phyloP scores from a whole-genome alignment of 192 early-diverging fungal species.

The Coemansia sp. region DNA sequence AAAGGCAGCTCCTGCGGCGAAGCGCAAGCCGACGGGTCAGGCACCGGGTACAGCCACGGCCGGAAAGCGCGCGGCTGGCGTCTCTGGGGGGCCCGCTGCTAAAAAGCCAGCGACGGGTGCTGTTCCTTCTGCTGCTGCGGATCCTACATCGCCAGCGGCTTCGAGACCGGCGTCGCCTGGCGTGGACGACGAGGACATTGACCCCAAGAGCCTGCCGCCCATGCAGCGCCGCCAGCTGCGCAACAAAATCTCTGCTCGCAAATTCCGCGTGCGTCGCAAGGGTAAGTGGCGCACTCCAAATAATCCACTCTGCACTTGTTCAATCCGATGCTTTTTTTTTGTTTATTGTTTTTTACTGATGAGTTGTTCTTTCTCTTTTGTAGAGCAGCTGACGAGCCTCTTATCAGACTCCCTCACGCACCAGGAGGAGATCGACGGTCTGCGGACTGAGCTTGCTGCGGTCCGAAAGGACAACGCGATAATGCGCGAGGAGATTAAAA shows the following conservation, averaged over 20 bases:
- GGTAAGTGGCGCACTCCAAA: constrained; percentile 39
- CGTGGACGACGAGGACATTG: constrained; percentile 47
- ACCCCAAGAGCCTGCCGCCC: constrained; percentile 67
- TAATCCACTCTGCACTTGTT: background rate
- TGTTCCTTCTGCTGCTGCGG: constrained; percentile 16
- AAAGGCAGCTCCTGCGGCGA: background rate
- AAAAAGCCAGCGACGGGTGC: constrained; percentile 9
- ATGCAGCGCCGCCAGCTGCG: constrained; percentile 82
- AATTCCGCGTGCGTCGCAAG: constrained; percentile 84
- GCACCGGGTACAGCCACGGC: background rate
- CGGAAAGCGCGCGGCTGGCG: no score
- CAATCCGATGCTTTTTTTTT: background rate
- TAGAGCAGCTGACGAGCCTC: constrained; percentile 65
- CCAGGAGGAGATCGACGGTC: constrained; percentile 57
- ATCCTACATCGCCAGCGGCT: background rate
- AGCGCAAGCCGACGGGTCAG: background rate
- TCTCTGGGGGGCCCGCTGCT: background rate
- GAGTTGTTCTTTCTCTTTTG: constrained; percentile 11
- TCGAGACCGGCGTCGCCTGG: background rate
- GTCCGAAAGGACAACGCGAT: constrained; percentile 38
- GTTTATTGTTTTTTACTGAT: constrained; percentile 9
- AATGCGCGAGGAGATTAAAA: constrained; percentile 45
- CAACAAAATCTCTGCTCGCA: constrained; percentile 87
- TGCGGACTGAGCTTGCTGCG: constrained; percentile 50
- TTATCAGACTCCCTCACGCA: constrained; percentile 62